These are phyloP conservation scores for Euphorbia lathyris DNA, from an alignment of 345 rosid species.

Conservation along the genomic window DNA sequence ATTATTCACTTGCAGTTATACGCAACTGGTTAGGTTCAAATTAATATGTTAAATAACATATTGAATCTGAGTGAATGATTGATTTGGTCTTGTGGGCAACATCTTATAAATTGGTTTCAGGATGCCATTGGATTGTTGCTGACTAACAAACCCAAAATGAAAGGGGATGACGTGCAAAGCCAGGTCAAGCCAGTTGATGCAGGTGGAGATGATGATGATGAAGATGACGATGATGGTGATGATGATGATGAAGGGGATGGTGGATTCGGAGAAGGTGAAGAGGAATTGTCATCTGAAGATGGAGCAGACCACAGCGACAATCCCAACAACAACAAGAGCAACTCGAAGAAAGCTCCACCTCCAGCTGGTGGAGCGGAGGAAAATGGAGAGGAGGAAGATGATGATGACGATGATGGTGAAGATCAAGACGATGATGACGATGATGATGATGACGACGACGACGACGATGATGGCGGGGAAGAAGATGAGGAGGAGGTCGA, in stretches of 20 bases:
- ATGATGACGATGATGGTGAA: conserved; percentile 25
- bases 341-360: conserved; percentile 44
- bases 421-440: conserved; percentile 21
- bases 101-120: conserved; percentile 27
- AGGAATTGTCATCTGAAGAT: conserved; percentile 53
- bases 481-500: conserved; percentile 41
- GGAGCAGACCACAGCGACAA: conserved; percentile 40
- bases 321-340: conserved; percentile 40
- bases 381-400: conserved; percentile 47
- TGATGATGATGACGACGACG: conserved; percentile 29
- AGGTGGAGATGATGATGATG: conserved; percentile 45
- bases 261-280: conserved; percentile 50
- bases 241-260: conserved; percentile 35
- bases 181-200: conserved; percentile 52
- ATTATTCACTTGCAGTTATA: neutral
- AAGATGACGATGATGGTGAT: conserved; percentile 23
- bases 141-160: conserved; percentile 23
- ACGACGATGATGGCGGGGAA: conserved; percentile 32
- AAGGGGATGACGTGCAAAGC: conserved; percentile 28
- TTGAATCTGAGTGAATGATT: neutral
- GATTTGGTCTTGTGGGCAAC: neutral
- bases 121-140: conserved; percentile 24
- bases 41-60: no score
- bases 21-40: neutral
- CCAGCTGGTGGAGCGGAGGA: conserved; percentile 39